phyloP scores from a whole-genome alignment of 768 basidiomycete species.

The Leccinum subtestaceum region DNA sequence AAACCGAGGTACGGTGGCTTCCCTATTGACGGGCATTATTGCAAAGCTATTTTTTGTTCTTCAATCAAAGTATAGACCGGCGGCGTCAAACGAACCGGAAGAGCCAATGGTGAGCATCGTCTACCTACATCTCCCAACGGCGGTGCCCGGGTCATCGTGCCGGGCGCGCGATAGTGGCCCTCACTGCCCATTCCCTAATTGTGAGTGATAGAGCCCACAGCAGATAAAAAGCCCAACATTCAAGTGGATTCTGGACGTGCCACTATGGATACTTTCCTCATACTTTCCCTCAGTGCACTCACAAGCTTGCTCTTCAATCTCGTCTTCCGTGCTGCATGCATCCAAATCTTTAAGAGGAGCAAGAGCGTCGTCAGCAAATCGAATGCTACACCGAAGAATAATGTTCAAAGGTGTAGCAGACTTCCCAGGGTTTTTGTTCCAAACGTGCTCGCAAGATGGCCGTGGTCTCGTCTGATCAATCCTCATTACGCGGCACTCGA shows the following conservation, averaged over 20 bases:
- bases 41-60: background rate
- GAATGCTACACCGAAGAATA: background rate
- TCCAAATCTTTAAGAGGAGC: background rate
- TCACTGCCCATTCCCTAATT: background rate
- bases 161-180: background rate
- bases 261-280: background rate
- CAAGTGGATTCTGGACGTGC: background rate
- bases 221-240: background rate
- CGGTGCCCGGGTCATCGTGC: background rate
- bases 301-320: background rate
- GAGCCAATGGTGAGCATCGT: background rate
- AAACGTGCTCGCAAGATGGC: background rate
- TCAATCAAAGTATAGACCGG: background rate
- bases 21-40: background rate
- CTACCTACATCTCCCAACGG: background rate
- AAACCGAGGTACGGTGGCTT: background rate
- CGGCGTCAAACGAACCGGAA: background rate
- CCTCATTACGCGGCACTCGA: background rate
- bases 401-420: background rate
- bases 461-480: background rate
- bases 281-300: background rate
- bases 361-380: background rate
- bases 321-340: background rate
- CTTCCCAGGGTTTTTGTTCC: background rate
- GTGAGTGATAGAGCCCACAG: background rate